Base-by-base conservation (phyloP, 1,284 basidiomycete genomes). In the Tilletia indica region DNA sequence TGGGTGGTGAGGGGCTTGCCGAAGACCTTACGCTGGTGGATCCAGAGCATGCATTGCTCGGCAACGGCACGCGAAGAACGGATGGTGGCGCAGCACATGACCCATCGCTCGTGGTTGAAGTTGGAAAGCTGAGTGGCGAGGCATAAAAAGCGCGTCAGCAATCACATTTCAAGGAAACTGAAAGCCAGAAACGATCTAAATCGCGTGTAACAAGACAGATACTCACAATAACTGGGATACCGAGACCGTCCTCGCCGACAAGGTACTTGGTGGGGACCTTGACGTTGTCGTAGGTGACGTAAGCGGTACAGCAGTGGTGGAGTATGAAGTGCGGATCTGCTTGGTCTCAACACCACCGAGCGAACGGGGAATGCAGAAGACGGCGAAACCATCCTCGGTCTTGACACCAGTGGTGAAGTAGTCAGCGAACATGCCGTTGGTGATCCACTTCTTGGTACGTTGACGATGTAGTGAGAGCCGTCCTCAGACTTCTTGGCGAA, bases 261-360 rank as follows among this genome's bases (percentile, higher is more conserved):
- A 93, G 91, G 86, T 95, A 91, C 80, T 90, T 90, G n/a, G 91
- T 87, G 6, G 93, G 93, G 0, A 94, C 92, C 79, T 89, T 89
- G 75, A 93, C 92, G 76, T 94, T 91, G 84, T 94, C 92, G 80
- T 93, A 94, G 0, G 91, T 93, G 78, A 95, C 88, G 83, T 90
- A 94, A 6, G 92, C 92, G 0, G 93, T 94, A 31, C 88, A 31
- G 81, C 82, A 2, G 80, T 78, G 47, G 81, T 77, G 42, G 81
- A 82, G 80, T 83, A 83, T 11, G 79, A 78, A 11, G 81, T 82
- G 75, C 93, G 93, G 86, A 97, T 93, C 49, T 87, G 88, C 81
- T 90, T 91, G 2, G 93, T 96, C 81, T 91, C 89, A 48, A 97
- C 90, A 56, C 93, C 84, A 67, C 85, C 86, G 69, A 78, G 77